These are phyloP conservation scores for Mortierella claussenii DNA, from an alignment of 192 early-diverging fungal genomes.

Conservation along the genomic window DNA sequence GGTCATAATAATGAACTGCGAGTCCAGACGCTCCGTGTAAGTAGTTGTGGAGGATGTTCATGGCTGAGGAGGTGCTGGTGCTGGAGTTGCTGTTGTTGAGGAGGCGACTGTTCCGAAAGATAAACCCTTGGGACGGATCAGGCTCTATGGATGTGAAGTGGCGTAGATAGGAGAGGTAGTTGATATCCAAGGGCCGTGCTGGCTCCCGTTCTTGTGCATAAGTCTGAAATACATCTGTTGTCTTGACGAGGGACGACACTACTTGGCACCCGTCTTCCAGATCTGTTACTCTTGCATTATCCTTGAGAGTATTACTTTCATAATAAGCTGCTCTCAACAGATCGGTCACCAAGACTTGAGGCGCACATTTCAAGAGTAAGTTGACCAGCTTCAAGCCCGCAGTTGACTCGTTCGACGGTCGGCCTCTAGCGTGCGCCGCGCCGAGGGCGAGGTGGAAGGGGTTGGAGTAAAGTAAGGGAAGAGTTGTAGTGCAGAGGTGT, in stretches of 20 bases:
- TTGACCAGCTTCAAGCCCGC: background rate
- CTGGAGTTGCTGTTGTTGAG: background rate
- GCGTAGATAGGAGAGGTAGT: conserved; percentile 16
- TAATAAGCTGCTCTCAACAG: conserved; percentile 1
- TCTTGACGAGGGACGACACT: too few species aligned
- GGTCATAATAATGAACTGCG: background rate
- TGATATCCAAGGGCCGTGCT: background rate
- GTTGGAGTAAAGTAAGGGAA: conserved; percentile 21
- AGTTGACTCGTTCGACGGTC: background rate
- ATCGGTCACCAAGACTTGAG: background rate
- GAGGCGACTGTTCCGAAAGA: background rate
- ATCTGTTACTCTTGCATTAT: too few species aligned
- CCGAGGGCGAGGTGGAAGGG: conserved; percentile 10
- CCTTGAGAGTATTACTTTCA: too few species aligned
- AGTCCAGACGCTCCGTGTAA: background rate
- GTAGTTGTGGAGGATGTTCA: too few species aligned
- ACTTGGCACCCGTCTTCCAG: too few species aligned
- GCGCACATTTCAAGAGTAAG: conserved; percentile 1
- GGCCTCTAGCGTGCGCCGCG: background rate
- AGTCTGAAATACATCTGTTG: too few species aligned
- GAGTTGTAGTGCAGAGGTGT: conserved; percentile 4
- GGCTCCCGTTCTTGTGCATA: background rate
- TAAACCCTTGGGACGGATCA: background rate
- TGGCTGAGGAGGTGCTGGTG: too few species aligned
- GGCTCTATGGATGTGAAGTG: conserved; percentile 1